These are phyloP conservation scores for Trichosporon sp. DNA, from an alignment of 1,284 basidiomycete genomes.

Conservation along the genomic window DNA sequence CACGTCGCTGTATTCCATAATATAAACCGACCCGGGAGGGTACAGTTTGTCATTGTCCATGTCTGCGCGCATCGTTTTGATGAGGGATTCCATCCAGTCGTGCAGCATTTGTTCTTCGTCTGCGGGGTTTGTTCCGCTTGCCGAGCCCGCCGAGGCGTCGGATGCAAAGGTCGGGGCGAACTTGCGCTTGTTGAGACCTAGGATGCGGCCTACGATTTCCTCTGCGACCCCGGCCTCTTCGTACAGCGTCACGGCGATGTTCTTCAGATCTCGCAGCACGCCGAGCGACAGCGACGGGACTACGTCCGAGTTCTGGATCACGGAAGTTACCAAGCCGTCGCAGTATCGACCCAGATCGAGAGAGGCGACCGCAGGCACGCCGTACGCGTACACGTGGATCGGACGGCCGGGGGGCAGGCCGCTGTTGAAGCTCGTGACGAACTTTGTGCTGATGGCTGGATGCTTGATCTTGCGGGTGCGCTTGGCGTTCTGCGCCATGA, in stretches of 20 bases:
- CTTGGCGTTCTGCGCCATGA: conserved; percentile 29
- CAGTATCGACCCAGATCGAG: conserved; percentile 49
- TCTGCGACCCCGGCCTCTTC: conserved; percentile 49
- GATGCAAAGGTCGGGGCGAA: conserved; percentile 15
- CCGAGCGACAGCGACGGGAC: conserved; percentile 49
- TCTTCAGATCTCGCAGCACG: conserved; percentile 51
- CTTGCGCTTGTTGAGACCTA: conserved; percentile 34
- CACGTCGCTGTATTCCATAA: conserved; percentile 48
- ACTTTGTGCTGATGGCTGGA: conserved; percentile 48
- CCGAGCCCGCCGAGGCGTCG: conserved; percentile 9
- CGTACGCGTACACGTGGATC: conserved; percentile 51
- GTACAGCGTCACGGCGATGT: conserved; percentile 48
- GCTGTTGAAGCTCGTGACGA: conserved; percentile 49
- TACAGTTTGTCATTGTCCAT: conserved; percentile 50
- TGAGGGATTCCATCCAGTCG: conserved; percentile 49
- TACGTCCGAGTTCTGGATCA: conserved; percentile 47
- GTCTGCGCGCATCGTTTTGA: conserved; percentile 49
- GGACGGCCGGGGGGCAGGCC: conserved; percentile 52
- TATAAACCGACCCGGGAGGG: conserved; percentile 43
- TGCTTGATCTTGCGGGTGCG: conserved; percentile 25
- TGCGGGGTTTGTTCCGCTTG: too few species aligned
- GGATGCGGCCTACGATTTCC: conserved; percentile 51
- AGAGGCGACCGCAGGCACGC: conserved; percentile 48
- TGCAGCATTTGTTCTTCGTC: conserved; percentile 26
- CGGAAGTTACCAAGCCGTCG: conserved; percentile 49